Evolutionary conservation across 2,329 filamentous ascomycete species (phyloP), one percentile per base, ranked within the genome.

Genomic region (Aspergillus amoenus): DNA sequence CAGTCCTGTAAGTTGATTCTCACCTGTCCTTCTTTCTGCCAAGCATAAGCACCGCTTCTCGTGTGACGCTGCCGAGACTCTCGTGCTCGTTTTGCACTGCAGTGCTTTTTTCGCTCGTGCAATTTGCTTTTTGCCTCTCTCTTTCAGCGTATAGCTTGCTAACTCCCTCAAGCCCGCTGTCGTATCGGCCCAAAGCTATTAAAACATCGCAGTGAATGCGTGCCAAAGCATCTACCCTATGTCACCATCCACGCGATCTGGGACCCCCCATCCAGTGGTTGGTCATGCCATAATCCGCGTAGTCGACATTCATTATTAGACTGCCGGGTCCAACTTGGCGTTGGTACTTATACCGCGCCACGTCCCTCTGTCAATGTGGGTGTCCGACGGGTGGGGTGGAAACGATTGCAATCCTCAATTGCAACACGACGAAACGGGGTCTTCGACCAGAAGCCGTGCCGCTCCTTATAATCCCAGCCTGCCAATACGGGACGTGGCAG

Each of bases 1-100:
- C 82, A 96, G 92, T 80, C 93, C 93, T 72, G 91, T 95, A 87
- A 79, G 91, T 88, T 52, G 41, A 55, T 60, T 61, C 53, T 64
- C 61, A 57, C 59, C 55, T 63, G 30, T 47, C 55, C 44, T 57
- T 55, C 40, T 51, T 57, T 61, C 56, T 52, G 62, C 66, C 64
- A 66, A 66, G 65, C 42, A 58, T 56, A 52, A 56, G 34, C 59
- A 57, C 53, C 55, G 47, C 53, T 57, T 41, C 55, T 55, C 52
- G 64, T 66, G 59, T 57, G 55, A 67, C 66, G 22, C 43, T 63
- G 62, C 64, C 64, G 54, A 68, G 60, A 55, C 15, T 55, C 52
- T 59, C 58, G 63, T 64, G 50, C 44, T 48, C 52, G 13, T 11
- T 48, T 41, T 37, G 34, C 15, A 37, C 32, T 37, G 34, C 15